Evolutionary conservation across 495 filamentous ascomycete species (phyloP).

Genomic region (Aspergillus sclerotioniger): DNA sequence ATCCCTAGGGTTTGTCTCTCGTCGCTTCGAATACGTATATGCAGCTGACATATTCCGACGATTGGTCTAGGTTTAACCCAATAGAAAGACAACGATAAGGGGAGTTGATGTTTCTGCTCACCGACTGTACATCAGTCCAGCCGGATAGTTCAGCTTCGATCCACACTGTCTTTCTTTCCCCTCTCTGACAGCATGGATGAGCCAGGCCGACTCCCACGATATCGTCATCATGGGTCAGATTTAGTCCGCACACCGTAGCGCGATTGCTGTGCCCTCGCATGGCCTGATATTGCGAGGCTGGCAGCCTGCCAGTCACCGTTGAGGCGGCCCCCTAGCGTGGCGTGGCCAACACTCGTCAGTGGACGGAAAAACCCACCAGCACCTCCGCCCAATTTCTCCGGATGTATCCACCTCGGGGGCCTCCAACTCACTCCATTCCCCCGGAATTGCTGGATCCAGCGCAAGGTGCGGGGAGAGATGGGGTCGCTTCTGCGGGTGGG

Average conservation of each 20-base stretch:
- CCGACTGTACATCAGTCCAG: neutral
- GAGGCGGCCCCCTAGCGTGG: neutral
- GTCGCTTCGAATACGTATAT: neutral
- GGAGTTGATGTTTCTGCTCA: neutral
- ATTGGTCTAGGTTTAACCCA: neutral
- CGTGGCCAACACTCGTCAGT: neutral
- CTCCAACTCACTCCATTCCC: neutral
- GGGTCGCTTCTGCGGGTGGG: constrained; percentile 1
- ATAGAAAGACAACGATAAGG: neutral
- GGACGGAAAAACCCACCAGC: constrained; percentile 7
- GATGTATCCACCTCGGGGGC: neutral
- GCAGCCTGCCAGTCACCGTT: neutral
- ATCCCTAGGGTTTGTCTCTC: neutral
- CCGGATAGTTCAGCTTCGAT: neutral
- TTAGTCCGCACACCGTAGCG: neutral
- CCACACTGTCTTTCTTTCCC: neutral
- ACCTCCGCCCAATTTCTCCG: constrained; percentile 9
- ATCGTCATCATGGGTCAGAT: neutral
- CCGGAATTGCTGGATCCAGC: constrained; percentile 7
- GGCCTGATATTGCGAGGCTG: neutral
- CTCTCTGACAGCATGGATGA: neutral
- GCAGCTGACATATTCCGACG: neutral
- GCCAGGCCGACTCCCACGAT: neutral
- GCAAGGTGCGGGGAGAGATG: constrained; percentile 4
- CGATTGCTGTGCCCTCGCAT: neutral